phyloP scores from a whole-genome alignment of 352 stramenopile species.

The Thalassiosira livingstoniorum region DNA sequence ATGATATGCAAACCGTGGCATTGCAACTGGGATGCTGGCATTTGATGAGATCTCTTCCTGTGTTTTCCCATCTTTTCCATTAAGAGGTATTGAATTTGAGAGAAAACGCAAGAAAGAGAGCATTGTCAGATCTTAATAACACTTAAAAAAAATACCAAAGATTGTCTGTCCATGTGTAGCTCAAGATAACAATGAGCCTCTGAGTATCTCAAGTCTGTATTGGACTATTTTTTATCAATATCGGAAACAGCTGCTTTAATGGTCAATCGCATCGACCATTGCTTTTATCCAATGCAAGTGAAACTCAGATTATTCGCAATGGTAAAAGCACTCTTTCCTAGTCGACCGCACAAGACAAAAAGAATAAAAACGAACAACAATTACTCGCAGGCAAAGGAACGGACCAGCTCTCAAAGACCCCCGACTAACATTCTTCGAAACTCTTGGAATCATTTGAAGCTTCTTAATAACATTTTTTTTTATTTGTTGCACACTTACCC shows the following conservation, averaged over 20 bases:
- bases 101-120: slow-evolving; percentile 19
- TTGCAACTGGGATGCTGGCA: slow-evolving; percentile 40
- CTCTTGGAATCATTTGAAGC: neutral
- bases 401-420: neutral
- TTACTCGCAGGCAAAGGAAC: neutral
- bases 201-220: slow-evolving; percentile 45
- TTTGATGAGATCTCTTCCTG: slow-evolving; percentile 61
- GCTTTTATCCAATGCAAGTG: slow-evolving; percentile 18
- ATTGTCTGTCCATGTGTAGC: slow-evolving; percentile 76
- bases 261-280: no score
- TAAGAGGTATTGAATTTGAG: slow-evolving; percentile 18
- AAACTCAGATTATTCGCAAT: neutral
- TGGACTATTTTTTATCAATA: slow-evolving; percentile 30
- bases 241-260: slow-evolving; percentile 49
- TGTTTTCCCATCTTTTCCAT: slow-evolving; percentile 68
- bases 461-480: neutral
- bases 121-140: slow-evolving; percentile 1
- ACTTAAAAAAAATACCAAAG: slow-evolving; percentile 18
- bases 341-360: slow-evolving; percentile 1
- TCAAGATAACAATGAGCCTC: slow-evolving; percentile 55
- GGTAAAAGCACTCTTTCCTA: neutral
- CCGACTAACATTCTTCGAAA: slow-evolving; percentile 2
- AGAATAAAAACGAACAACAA: no score
- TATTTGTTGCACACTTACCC: no score
- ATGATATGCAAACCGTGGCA: slow-evolving; percentile 43